These are phyloP conservation scores for Saccharomycopsis synnaedendra DNA, from an alignment of 805 yeast species.

Conservation along the genomic window DNA sequence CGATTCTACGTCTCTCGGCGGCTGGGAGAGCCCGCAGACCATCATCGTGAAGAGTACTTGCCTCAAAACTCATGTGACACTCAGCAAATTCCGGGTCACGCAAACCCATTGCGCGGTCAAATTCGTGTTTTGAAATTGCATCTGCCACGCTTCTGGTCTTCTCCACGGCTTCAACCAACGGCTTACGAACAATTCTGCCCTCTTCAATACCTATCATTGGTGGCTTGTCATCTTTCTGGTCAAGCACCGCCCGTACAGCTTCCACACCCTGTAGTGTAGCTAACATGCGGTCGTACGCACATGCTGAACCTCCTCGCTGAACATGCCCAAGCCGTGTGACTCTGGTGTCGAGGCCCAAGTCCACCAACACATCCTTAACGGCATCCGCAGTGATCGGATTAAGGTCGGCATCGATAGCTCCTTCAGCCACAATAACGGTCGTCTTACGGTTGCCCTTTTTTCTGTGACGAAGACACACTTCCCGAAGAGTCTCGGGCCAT, in stretches of 20 bases:
- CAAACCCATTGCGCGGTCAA: constrained; percentile 74
- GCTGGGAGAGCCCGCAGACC: constrained; percentile 44
- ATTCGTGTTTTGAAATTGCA: constrained; percentile 71
- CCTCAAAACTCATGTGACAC: constrained; percentile 52
- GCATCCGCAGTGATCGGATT: constrained; percentile 70
- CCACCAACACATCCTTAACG: constrained; percentile 74
- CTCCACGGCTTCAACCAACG: constrained; percentile 82
- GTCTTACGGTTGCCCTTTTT: constrained; percentile 85
- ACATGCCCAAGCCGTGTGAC: constrained; percentile 95
- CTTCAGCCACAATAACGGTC: constrained; percentile 95
- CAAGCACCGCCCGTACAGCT: constrained; percentile 88
- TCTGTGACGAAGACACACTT: constrained; percentile 70
- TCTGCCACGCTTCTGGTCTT: constrained; percentile 83
- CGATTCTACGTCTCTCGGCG: constrained; percentile 57
- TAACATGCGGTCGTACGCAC: constrained; percentile 81
- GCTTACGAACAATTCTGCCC: constrained; percentile 75
- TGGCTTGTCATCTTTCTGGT: constrained; percentile 72
- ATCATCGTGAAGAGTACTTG: constrained; percentile 59
- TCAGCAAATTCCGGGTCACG: constrained; percentile 86
- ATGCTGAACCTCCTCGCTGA: constrained; percentile 98
- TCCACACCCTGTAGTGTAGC: constrained; percentile 97
- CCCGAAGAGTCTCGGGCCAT: constrained; percentile 76
- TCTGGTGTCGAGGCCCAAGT: constrained; percentile 85
- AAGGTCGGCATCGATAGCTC: constrained; percentile 79
- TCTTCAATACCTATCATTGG: constrained; percentile 85